Percentiles rank a stretch among this genome's conserved stretches.
Evolutionary conservation across 2,329 filamentous ascomycete species (phyloP).

Genomic region (Paramyrothecium roridum): DNA sequence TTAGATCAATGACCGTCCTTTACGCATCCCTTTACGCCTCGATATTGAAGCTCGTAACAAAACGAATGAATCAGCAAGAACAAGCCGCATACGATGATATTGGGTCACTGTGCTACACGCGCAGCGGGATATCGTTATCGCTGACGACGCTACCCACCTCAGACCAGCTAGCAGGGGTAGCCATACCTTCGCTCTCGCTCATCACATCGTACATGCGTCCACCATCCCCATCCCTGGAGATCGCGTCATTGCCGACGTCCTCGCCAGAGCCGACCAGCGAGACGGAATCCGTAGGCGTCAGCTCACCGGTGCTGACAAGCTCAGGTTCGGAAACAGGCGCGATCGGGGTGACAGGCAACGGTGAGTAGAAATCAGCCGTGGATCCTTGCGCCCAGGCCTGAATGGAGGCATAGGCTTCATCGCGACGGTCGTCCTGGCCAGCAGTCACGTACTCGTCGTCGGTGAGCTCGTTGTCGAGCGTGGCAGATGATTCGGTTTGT

Average conservation of each 20-base stretch:
- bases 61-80: background rate
- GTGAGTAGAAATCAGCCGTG: constrained; percentile 56
- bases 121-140: constrained; percentile 44
- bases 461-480: constrained; percentile 31
- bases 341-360: constrained; percentile 50
- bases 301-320: constrained; percentile 47
- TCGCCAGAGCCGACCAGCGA: constrained; percentile 52
- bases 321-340: constrained; percentile 49
- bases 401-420: constrained; percentile 56
- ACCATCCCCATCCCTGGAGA: constrained; percentile 31
- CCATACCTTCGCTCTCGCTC: constrained; percentile 57
- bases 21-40: background rate
- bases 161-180: constrained; percentile 62
- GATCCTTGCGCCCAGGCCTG: constrained; percentile 62
- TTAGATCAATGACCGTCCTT: background rate
- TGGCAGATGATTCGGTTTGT: constrained; percentile 16
- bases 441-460: constrained; percentile 52
- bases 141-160: constrained; percentile 63
- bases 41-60: background rate
- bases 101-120: constrained; percentile 16
- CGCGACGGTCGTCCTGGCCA: constrained; percentile 37
- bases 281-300: constrained; percentile 57
- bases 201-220: constrained; percentile 49
- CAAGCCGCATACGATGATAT: background rate
- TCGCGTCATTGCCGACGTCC: constrained; percentile 42